These are phyloP conservation scores for Amanita pallidorosea DNA, from an alignment of 768 basidiomycete species.

Conservation along the genomic window DNA sequence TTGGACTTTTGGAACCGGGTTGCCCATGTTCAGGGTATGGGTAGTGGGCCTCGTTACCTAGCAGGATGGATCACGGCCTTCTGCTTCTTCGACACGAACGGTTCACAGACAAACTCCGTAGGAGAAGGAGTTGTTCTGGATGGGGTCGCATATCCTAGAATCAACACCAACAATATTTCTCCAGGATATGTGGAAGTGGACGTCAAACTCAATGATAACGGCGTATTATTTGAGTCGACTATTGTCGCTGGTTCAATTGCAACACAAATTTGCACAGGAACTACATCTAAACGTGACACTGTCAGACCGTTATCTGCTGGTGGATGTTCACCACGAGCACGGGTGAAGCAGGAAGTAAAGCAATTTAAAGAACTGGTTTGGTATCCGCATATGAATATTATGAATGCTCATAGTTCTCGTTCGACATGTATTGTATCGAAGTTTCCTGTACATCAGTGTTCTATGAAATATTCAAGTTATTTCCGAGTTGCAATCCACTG, in stretches of 20 bases:
- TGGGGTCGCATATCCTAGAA: neutral
- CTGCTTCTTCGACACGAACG: slow-evolving; percentile 20
- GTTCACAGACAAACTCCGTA: slow-evolving; percentile 18
- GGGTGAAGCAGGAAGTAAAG: too few species aligned
- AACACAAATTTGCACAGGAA: neutral
- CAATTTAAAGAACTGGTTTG: too few species aligned
- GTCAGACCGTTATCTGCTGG: slow-evolving; percentile 1
- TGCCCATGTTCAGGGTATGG: slow-evolving; percentile 12
- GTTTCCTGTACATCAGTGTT: too few species aligned
- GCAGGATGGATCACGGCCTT: slow-evolving; percentile 29
- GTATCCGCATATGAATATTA: too few species aligned
- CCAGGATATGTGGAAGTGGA: neutral
- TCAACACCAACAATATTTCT: neutral
- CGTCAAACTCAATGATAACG: slow-evolving; percentile 2
- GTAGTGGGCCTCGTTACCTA: slow-evolving; percentile 17
- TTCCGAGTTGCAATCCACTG: too few species aligned
- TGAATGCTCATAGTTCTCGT: too few species aligned
- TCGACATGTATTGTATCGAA: too few species aligned
- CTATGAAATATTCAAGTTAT: too few species aligned
- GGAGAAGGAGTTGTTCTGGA: neutral
- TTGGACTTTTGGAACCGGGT: slow-evolving; percentile 23
- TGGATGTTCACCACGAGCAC: neutral
- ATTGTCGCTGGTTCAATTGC: slow-evolving; percentile 1
- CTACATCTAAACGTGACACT: neutral
- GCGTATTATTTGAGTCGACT: neutral